Conservation (phyloP, 2,329 filamentous ascomycete genomes). For the Juglanconis juglandina region DNA sequence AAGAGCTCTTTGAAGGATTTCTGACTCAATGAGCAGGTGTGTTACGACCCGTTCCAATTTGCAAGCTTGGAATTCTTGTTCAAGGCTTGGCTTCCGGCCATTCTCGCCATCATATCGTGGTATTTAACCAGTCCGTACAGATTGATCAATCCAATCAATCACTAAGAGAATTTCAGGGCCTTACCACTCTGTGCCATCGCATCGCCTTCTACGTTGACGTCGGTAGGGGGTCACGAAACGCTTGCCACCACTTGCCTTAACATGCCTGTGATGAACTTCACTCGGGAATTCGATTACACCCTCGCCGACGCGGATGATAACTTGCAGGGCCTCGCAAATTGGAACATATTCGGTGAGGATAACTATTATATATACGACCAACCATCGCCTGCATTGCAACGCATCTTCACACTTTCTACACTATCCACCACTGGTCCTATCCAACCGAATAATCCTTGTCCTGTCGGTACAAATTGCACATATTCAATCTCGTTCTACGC, state of each 20-base stretch:
- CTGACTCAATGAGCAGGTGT: neutral
- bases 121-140: neutral
- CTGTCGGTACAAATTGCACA: conserved; percentile 15
- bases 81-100: neutral
- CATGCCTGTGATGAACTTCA: conserved; percentile 14
- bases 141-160: no score
- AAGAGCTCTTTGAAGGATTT: no score
- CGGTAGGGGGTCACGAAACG: neutral
- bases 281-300: conserved; percentile 14
- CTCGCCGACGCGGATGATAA: conserved; percentile 6
- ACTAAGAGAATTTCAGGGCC: neutral
- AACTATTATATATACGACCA: conserved; percentile 6
- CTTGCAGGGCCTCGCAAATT: conserved; percentile 14
- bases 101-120: neutral
- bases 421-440: conserved; percentile 14
- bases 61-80: conserved; percentile 6
- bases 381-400: conserved; percentile 10
- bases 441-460: conserved; percentile 13
- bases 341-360: conserved; percentile 3
- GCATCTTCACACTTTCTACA: conserved; percentile 11
- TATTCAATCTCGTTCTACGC: conserved; percentile 7
- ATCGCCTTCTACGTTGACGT: conserved; percentile 17
- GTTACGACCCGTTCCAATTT: conserved; percentile 8
- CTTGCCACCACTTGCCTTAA: conserved; percentile 8
- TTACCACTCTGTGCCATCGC: conserved; percentile 18